Evolutionary conservation across 2,329 filamentous ascomycete genomes (phyloP), one percentile per base, ranked within the genome.

Genomic region (Verticillium klebahnii): DNA sequence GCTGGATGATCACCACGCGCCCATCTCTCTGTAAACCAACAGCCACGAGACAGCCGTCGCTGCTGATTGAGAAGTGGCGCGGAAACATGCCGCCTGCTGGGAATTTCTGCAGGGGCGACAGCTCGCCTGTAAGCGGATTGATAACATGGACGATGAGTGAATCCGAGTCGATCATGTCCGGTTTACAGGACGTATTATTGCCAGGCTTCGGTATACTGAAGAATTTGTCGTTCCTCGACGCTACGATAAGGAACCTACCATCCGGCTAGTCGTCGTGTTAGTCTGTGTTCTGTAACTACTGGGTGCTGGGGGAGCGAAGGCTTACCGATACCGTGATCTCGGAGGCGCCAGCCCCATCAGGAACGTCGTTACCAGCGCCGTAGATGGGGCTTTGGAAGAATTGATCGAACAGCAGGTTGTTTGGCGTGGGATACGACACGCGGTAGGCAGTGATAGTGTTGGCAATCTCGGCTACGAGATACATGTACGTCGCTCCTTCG

Each of bases 1-100:
- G 79, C 67, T 77, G 71, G 56, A 90, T 82, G 58, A 93, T 74
- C 7, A 83, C 84, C 1, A 91, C 84, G 34, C 82, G 84, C 36
- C 80, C 77, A 59, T 85, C 85, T 15, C 75, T 74, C 74, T 92
- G 88, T 66, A 90, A 79, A 0, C 82, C 89, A 32, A 92, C 84
- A 1, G 87, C 89, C 2, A 92, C 75, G 62, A 89, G 74, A 60
- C 81, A 80, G 1, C 89, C 90, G 12, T 81, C 82, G 64, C 80
- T 80, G 72, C 89, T 92, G 61, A 91, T 74, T 58, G 81, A 83
- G 72, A 91, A 89, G 50, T 89, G 88, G 25, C 90, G 82, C 0
- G 91, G 90, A 60, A 81, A 83, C 8, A 76, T 72, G 2, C 91
- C 91, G 57, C 88, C 88, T 0, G 86, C 82, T 0, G 89, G 80